Evolutionary conservation across 2,329 filamentous ascomycete species (phyloP).

Genomic region (Scedosporium aurantiacum): DNA sequence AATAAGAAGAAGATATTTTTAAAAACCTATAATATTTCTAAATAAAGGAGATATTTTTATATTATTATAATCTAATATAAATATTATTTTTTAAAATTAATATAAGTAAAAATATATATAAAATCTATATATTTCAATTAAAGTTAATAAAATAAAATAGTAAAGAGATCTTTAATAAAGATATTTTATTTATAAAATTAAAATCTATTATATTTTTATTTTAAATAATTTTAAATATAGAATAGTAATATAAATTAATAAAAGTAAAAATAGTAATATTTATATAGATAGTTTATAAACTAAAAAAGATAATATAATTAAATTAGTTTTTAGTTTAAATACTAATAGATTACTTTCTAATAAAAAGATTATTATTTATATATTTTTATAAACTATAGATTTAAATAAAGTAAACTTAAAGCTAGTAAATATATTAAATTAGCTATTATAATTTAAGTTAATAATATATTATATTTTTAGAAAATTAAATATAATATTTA

Average conservation of each 20-base stretch:
- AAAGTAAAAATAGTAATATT: neutral
- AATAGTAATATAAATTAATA: neutral
- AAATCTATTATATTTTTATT: neutral
- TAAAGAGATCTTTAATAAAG: no score
- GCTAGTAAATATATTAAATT: neutral
- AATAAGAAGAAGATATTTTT: neutral
- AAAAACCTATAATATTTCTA: conserved; percentile 2
- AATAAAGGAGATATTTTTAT: neutral
- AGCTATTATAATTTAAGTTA: no score
- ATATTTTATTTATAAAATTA: neutral
- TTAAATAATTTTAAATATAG: neutral
- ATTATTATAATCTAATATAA: conserved; percentile 6
- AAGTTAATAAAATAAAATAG: neutral
- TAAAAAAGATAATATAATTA: neutral
- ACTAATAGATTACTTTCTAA: neutral
- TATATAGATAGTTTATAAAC: no score
- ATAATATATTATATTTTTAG: neutral
- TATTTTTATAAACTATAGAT: neutral
- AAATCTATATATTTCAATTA: neutral
- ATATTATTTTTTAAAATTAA: conserved; percentile 2
- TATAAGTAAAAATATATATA: conserved; percentile 1
- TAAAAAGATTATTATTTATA: neutral
- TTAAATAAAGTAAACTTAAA: neutral
- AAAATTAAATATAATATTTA: neutral
- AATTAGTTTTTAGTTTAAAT: neutral